Base-by-base conservation (phyloP, 805 yeast species). In the Yarrowia divulgata region DNA sequence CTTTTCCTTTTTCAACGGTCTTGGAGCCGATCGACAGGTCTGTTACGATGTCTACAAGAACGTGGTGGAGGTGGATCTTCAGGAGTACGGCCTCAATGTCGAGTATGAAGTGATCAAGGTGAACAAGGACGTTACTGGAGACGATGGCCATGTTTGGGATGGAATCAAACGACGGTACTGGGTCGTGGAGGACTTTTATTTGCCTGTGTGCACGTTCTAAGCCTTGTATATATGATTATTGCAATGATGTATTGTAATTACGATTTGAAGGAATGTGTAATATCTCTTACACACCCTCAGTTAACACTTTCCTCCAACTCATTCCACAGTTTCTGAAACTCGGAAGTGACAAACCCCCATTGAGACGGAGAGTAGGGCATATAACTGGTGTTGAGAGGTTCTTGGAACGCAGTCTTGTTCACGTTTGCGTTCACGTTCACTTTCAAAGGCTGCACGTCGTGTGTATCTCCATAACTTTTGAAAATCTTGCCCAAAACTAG, bases 1-100 rank as follows among this genome's bases (percentile, higher is more conserved):
- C 0, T 93, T 93, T 72, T 91, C 97, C 6, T 93, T 93, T 76
- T 93, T 93, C 83, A 94, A 93, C 75, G 98, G 98, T 0, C 82
- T 90, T 10, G 95, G 95, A 32, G 94, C 93, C 16, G 95, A 90
- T 72, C 81, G 93, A 73, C 84, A 87, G 73, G 82, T 89, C 14
- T 85, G 89, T 73, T 90, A 90, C 75, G 93, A 93, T 74, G 97
- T 94, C 9, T 93, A 94, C 81, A 88, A 86, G 77, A 85, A 87
- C 73, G 87, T 93, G 69, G 97, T 91, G 4, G 90, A 88, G 71
- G 78, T 91, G 69, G 98, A 93, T 77, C 81, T 93, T 72, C 81
- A 82, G 54, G 91, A 90, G 73, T 93, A 90, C 75, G 98, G 98
- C 1, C 80, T 93, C 75, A 73, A 81, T 43, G 87, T 91, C 68